Evolutionary conservation across 768 basidiomycete species (phyloP), one percentile per base, ranked within the genome.

Genomic region (Hypholoma fasciculare): DNA sequence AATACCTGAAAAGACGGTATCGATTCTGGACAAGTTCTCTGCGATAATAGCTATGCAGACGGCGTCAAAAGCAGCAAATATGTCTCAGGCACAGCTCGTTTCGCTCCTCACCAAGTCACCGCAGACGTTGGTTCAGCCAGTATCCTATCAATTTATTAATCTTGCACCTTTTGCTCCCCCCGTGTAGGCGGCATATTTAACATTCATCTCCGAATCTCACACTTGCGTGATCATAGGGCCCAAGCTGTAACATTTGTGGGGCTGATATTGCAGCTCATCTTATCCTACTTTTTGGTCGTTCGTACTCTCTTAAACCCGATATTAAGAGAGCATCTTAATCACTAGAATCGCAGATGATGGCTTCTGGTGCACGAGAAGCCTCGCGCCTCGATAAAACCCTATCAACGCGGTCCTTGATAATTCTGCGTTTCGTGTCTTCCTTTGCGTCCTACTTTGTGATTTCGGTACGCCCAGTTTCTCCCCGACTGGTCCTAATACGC

Each of bases 151-250:
- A 1, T 49, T 84, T 9, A 44, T 72, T 51, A 87, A 88, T 58
- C 59, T 84, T 1, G 69, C 76, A 16, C 85, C 87, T 0, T 89
- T 87, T 57, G 77, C 87, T 60, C 67, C 78, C 12, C 80, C 85
- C n/a, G 79, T 82, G 84, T 87, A 71, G 16, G 82, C 72, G 7
- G n/a, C 20, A 30, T 6, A 11, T 56, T 56, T 44, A 16, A 13
- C n/a, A n/a, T 8, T n/a, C 36, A 3, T 47, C 42, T 37, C 34
- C 30, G 17, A 12, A 3, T 7, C 23, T 38, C 48, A 52, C 17
- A 54, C 30, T 37, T 27, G 23, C 26, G 12, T 43, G 30, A 37
- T 27, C 30, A 37, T 57, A 85, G 83, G 17, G 84, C 83, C 9
- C 68, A 76, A 4, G 83, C 83, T 1, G 77, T 80, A 3, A 81